Base-by-base conservation (phyloP, 2,329 filamentous ascomycete species). In the Colletotrichum chlorophyti region DNA sequence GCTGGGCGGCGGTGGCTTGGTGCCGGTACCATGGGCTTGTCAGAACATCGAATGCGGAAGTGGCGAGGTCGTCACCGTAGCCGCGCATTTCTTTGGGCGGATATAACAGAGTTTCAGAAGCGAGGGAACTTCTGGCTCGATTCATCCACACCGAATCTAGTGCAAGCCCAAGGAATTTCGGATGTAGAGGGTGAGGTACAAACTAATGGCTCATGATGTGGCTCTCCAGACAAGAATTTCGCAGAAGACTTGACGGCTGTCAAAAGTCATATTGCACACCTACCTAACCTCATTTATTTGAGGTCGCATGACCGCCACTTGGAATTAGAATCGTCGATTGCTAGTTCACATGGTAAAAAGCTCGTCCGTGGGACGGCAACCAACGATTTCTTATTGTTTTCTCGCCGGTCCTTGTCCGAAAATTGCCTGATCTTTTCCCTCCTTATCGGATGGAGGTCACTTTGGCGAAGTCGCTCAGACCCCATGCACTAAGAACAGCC, bases 91-190 rank as follows among this genome's bases (percentile, higher is more conserved):
- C 9, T 17, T 32, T 38, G 45, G 31, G n/a, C n/a, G n/a, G n/a
- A n/a, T n/a, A n/a, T n/a, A n/a, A n/a, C n/a, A n/a, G n/a, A n/a
- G n/a, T n/a, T n/a, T n/a, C n/a, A n/a, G n/a, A n/a, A n/a, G n/a
- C n/a, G n/a, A n/a, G n/a, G n/a, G 23, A 38, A n/a, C 34, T 8
- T 21, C 21, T 17, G 26, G 48, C n/a, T 14, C 8, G 23, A 40
- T 31, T 57, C 46, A 15, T 55, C 37, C 46, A 40, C 57, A 50
- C 38, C 15, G 32, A 45, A 46, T n/a, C 43, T 45, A 60, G 42
- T 57, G 32, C 52, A 40, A 46, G 32, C 17, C 19, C 27, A 23
- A 32, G 49, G 34, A 46, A 24, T 15, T 37, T 23, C 11, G 45
- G 45, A 27, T 50, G 45, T 17, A 34, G 52, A 40, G 52, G 47